Evolutionary conservation across 2,329 filamentous ascomycete species (phyloP).

Genomic region (Fusarium burgessii): DNA sequence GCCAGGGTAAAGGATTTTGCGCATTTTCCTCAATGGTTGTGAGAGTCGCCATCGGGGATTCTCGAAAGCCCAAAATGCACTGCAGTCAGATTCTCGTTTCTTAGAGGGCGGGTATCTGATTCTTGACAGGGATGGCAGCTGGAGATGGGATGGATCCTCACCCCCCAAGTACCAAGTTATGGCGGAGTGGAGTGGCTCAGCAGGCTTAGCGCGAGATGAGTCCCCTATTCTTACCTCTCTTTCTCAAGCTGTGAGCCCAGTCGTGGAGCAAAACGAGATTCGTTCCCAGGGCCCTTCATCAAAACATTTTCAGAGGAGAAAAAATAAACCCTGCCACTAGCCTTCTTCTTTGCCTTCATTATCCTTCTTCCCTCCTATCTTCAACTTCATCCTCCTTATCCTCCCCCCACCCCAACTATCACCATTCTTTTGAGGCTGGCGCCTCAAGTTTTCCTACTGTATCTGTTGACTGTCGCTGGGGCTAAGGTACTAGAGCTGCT

Average conservation of each 20-base stretch:
- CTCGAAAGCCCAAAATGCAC: not conserved
- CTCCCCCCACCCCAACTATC: slow-evolving; percentile 44
- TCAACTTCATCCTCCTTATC: slow-evolving; percentile 40
- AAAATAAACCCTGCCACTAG: slow-evolving; percentile 42
- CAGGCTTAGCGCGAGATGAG: slow-evolving; percentile 46
- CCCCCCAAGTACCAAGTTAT: slow-evolving; percentile 41
- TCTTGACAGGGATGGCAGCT: slow-evolving; percentile 36
- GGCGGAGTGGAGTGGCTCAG: slow-evolving; percentile 49
- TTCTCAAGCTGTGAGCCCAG: slow-evolving; percentile 39
- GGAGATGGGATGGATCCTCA: slow-evolving; percentile 42
- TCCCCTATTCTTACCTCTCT: slow-evolving; percentile 48
- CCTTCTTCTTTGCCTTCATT: slow-evolving; percentile 43
- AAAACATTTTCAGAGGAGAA: slow-evolving; percentile 44
- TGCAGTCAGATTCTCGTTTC: slow-evolving; percentile 29
- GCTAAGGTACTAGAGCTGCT: slow-evolving; percentile 28
- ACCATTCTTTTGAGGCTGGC: slow-evolving; percentile 50
- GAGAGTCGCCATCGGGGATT: slow-evolving; percentile 6
- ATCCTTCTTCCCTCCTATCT: slow-evolving; percentile 41
- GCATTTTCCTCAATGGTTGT: not conserved
- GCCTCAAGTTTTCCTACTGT: slow-evolving; percentile 45
- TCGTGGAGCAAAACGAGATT: slow-evolving; percentile 46
- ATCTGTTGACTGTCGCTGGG: slow-evolving; percentile 40
- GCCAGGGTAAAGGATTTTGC: slow-evolving; percentile 6
- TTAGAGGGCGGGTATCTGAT: slow-evolving; percentile 22
- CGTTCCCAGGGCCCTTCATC: slow-evolving; percentile 44